phyloP scores from a whole-genome alignment of 2,329 filamentous ascomycete species.

The Thelonectria discophora region DNA sequence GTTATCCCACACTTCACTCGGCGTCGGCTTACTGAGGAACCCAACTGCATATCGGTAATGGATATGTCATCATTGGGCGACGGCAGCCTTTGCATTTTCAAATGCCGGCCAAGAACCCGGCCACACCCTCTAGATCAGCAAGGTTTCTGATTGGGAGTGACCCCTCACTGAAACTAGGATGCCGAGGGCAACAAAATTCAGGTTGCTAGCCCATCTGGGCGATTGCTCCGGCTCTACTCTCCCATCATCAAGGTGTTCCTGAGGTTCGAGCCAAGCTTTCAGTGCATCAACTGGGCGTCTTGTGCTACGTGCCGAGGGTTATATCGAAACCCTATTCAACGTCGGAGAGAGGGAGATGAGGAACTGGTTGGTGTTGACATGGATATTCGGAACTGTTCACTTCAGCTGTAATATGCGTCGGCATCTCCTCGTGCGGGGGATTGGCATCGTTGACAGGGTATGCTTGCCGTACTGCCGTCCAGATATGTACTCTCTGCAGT shows the following conservation, averaged over 20 bases:
- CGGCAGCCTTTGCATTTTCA: constrained; percentile 7
- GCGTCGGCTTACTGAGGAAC: neutral
- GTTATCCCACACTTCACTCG: neutral
- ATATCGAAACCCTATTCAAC: neutral
- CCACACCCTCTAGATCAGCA: constrained; percentile 5
- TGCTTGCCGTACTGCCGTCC: no score
- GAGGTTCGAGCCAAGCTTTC: neutral
- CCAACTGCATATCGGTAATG: neutral
- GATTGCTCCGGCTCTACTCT: neutral
- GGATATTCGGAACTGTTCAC: neutral
- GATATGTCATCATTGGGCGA: constrained; percentile 1
- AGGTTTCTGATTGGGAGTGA: constrained; percentile 8
- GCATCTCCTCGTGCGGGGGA: no score
- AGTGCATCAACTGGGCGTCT: neutral
- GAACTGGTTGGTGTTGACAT: no score
- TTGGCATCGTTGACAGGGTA: no score
- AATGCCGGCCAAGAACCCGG: constrained; percentile 17
- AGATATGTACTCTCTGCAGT: no score
- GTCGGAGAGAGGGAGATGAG: neutral
- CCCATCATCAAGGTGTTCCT: neutral
- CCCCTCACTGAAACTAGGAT: constrained; percentile 4
- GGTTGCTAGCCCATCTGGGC: neutral
- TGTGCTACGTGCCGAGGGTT: neutral
- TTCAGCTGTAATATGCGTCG: neutral
- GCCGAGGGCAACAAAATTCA: neutral